phyloP scores from a whole-genome alignment of 345 rosid genomes.

The Eucalyptus grandis region DNA sequence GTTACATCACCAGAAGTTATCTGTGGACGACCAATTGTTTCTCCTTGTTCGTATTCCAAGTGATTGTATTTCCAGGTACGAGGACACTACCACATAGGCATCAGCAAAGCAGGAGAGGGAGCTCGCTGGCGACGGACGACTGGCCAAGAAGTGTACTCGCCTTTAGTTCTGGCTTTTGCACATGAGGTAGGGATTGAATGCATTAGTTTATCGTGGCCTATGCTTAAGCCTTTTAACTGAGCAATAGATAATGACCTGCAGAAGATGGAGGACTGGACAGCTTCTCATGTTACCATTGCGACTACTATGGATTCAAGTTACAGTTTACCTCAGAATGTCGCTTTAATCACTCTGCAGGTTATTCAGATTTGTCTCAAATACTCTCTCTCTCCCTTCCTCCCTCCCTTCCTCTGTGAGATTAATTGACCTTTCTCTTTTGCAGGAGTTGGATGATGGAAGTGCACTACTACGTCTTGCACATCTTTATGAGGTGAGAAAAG shows the following conservation, averaged over 20 bases:
- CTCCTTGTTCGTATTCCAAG: neutral
- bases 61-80: conserved; percentile 30
- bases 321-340: conserved; percentile 67
- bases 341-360: conserved; percentile 76
- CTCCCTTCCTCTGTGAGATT: neutral
- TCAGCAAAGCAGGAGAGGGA: conserved; percentile 43
- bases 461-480: conserved; percentile 79
- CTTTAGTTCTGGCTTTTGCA: conserved; percentile 64
- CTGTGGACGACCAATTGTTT: neutral
- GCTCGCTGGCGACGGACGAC: conserved; percentile 68
- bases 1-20: neutral
- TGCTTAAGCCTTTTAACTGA: neutral
- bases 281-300: conserved; percentile 25
- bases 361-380: neutral
- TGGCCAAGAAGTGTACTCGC: conserved; percentile 75
- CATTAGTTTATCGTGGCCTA: neutral
- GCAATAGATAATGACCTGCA: neutral
- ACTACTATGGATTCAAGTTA: conserved; percentile 53
- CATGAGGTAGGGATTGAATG: conserved; percentile 33
- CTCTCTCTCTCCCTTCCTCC: neutral
- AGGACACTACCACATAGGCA: conserved; percentile 63
- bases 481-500: conserved; percentile 50
- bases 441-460: conserved; percentile 58
- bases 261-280: conserved; percentile 44
- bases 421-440: neutral